These are phyloP conservation scores for Colletotrichum echinochloae DNA, from an alignment of 2,329 filamentous ascomycete genomes.

Conservation along the genomic window DNA sequence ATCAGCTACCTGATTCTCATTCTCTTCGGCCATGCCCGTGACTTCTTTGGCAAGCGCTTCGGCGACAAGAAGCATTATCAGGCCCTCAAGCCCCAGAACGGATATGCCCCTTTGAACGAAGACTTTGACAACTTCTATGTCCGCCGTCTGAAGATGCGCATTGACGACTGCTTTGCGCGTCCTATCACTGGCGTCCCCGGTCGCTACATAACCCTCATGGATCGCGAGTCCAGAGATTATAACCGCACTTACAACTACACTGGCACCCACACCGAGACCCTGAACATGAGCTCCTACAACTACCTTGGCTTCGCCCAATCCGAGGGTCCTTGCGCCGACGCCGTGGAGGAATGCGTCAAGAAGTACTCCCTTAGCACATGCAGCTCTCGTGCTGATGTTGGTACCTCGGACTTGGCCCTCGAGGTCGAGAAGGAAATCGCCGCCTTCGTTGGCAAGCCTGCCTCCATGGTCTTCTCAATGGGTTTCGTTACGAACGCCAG, in stretches of 20 bases:
- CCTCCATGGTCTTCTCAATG: conserved; percentile 98
- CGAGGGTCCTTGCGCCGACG: conserved; percentile 94
- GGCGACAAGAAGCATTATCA: conserved; percentile 84
- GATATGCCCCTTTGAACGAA: conserved; percentile 94
- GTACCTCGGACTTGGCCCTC: conserved; percentile 86
- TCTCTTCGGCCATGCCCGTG: conserved; percentile 92
- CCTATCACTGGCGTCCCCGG: conserved; percentile 94
- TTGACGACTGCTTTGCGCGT: conserved; percentile 96
- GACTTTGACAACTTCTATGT: conserved; percentile 99
- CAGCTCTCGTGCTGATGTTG: conserved; percentile 85
- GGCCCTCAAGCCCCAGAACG: conserved; percentile 84
- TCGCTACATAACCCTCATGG: conserved; percentile 91
- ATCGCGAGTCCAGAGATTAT: conserved; percentile 90
- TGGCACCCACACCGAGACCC: conserved; percentile 90
- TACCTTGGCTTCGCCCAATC: conserved; percentile 99
- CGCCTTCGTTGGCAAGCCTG: conserved; percentile 91
- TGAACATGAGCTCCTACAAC: conserved; percentile 99
- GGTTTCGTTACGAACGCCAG: conserved; percentile 96
- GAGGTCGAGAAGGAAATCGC: conserved; percentile 94
- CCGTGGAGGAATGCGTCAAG: conserved; percentile 85
- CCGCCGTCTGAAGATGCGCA: conserved; percentile 88
- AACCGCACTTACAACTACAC: conserved; percentile 91
- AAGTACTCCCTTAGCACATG: conserved; percentile 87
- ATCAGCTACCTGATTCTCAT: conserved; percentile 98
- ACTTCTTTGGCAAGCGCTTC: conserved; percentile 98